phyloP scores from a whole-genome alignment of 2,329 filamentous ascomycete genomes.

The Fusarium sp. region DNA sequence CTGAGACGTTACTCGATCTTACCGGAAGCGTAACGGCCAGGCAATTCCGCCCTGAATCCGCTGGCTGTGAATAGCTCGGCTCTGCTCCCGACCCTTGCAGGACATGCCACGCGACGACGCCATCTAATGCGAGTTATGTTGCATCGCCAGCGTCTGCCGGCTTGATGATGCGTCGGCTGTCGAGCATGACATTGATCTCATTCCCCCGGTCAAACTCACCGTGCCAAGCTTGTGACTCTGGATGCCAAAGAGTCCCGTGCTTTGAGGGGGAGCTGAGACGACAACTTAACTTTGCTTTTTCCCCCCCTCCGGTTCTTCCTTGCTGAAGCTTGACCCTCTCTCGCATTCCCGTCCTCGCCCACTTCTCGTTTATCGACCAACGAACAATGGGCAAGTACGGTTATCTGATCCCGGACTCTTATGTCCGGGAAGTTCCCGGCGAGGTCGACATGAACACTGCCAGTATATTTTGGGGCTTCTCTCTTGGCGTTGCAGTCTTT shows the following conservation, averaged over 20 bases:
- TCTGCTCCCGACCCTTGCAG: neutral
- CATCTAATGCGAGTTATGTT: neutral
- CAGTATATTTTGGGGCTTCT: conserved; percentile 44
- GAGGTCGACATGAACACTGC: conserved; percentile 39
- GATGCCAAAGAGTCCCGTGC: neutral
- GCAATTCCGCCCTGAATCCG: neutral
- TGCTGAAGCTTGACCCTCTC: neutral
- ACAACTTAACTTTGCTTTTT: neutral
- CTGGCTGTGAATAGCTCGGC: neutral
- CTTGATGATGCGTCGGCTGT: neutral
- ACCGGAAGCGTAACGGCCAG: neutral
- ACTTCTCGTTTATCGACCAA: neutral
- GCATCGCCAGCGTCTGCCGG: neutral
- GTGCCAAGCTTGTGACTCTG: neutral
- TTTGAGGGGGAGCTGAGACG: neutral
- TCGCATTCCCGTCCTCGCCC: neutral
- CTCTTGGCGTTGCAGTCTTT: conserved; percentile 33
- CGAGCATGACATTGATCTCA: neutral
- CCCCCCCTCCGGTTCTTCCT: neutral
- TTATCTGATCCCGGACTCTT: conserved; percentile 38
- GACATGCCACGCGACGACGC: neutral
- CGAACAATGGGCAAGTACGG: conserved; percentile 36
- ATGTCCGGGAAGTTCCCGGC: conserved; percentile 34
- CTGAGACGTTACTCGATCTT: neutral
- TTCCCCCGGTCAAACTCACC: neutral